phyloP scores from a whole-genome alignment of 257 asterid genomes.

The Ilex asprella region DNA sequence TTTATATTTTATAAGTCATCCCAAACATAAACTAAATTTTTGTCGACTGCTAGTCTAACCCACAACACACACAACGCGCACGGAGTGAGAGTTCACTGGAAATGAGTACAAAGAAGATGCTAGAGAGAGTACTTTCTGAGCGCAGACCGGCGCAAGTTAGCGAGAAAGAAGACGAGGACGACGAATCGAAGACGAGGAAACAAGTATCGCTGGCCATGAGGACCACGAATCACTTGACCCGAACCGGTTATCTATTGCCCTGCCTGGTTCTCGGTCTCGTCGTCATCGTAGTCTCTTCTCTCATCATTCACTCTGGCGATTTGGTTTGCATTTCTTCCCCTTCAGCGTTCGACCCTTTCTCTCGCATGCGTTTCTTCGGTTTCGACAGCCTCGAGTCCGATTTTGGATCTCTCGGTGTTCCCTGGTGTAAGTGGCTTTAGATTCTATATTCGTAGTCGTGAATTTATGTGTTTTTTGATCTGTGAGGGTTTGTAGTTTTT shows the following conservation, averaged over 20 bases:
- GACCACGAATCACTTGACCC: conserved; percentile 53
- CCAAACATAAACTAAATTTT: too few species aligned
- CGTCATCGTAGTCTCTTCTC: conserved; percentile 38
- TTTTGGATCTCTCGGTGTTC: conserved; percentile 95
- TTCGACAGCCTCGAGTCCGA: conserved; percentile 75
- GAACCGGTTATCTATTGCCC: conserved; percentile 76
- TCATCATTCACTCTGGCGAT: conserved; percentile 51
- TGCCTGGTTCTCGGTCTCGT: conserved; percentile 42
- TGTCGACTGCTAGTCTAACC: too few species aligned
- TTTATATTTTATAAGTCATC: too few species aligned
- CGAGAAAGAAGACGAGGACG: conserved; percentile 32
- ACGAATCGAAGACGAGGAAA: conserved; percentile 82
- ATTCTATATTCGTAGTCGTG: too few species aligned
- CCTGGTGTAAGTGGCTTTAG: conserved; percentile 76
- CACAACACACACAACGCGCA: too few species aligned
- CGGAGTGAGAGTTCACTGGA: too few species aligned
- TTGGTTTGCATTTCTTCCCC: conserved; percentile 80
- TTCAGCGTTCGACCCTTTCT: conserved; percentile 40
- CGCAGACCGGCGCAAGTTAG: conserved; percentile 59
- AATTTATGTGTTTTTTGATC: too few species aligned
- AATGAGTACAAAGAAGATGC: conserved; percentile 31
- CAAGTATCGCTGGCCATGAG: conserved; percentile 42
- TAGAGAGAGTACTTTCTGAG: conserved; percentile 71
- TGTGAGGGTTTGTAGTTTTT: too few species aligned
- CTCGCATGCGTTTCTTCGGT: conserved; percentile 77